phyloP scores from a whole-genome alignment of 2,329 filamentous ascomycete genomes.

The Decorospora gaudefroyi region DNA sequence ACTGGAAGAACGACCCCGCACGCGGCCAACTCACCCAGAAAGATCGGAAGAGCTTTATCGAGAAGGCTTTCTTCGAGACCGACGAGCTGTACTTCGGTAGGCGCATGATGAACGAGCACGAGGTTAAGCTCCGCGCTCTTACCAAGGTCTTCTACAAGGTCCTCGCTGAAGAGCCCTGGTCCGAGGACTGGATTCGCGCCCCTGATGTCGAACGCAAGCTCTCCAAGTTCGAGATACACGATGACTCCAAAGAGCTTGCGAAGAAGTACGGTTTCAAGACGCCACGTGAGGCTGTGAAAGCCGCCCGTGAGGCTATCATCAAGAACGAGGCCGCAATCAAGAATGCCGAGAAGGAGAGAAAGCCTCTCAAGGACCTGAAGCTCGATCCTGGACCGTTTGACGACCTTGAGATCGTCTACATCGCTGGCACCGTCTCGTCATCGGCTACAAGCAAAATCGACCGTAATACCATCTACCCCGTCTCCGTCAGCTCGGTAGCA shows the following conservation, averaged over 20 bases:
- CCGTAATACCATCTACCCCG: constrained; percentile 42
- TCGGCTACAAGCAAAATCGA: constrained; percentile 44
- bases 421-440: constrained; percentile 46
- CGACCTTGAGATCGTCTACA: constrained; percentile 48
- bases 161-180: constrained; percentile 47
- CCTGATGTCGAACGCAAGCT: constrained; percentile 47
- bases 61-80: constrained; percentile 37
- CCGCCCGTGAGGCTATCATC: constrained; percentile 35
- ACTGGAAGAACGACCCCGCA: constrained; percentile 39
- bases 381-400: constrained; percentile 41
- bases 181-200: constrained; percentile 46
- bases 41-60: constrained; percentile 43
- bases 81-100: constrained; percentile 39
- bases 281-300: constrained; percentile 41
- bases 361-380: constrained; percentile 27
- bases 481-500: constrained; percentile 43
- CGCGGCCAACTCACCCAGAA: constrained; percentile 36
- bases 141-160: constrained; percentile 47
- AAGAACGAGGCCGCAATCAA: constrained; percentile 25
- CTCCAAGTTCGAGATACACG: constrained; percentile 47
- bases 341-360: constrained; percentile 17
- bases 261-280: constrained; percentile 34
- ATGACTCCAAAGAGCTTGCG: constrained; percentile 41
- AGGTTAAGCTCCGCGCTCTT: constrained; percentile 45
- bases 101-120: constrained; percentile 35